These are phyloP conservation scores for Farysia itapuensis DNA, from an alignment of 1,284 basidiomycete genomes.

Conservation along the genomic window DNA sequence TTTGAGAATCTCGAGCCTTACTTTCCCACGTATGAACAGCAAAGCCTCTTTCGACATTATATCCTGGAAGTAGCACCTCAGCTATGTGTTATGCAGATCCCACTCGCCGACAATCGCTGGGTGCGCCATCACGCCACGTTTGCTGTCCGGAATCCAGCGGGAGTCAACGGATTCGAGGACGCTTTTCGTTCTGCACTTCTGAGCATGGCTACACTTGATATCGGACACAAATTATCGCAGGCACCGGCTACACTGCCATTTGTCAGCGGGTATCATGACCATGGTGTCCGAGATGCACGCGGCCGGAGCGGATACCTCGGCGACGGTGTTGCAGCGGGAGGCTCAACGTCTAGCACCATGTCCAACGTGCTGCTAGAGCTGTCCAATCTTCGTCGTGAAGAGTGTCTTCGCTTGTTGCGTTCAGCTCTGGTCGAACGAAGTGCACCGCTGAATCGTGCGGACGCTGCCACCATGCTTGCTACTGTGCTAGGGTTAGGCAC, in stretches of 20 bases:
- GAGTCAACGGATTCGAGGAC: slow-evolving; percentile 26
- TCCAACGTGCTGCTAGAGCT: slow-evolving; percentile 31
- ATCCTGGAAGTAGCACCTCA: slow-evolving; percentile 30
- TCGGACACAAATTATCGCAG: slow-evolving; percentile 27
- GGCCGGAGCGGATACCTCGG: background rate
- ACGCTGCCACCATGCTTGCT: slow-evolving; percentile 33
- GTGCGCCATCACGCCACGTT: slow-evolving; percentile 26
- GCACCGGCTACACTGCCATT: slow-evolving; percentile 19
- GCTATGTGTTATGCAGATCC: slow-evolving; percentile 20
- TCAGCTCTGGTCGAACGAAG: slow-evolving; percentile 23
- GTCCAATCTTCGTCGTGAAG: slow-evolving; percentile 24
- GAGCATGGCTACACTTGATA: slow-evolving; percentile 31
- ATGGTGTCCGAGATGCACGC: background rate
- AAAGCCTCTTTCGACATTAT: slow-evolving; percentile 30
- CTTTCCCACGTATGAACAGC: slow-evolving; percentile 30
- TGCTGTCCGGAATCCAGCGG: slow-evolving; percentile 18
- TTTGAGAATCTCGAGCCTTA: slow-evolving; percentile 32
- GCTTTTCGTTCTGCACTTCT: slow-evolving; percentile 26
- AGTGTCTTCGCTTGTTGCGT: slow-evolving; percentile 15
- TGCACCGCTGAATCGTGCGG: slow-evolving; percentile 13
- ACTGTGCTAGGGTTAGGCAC: slow-evolving; percentile 28
- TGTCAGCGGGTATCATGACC: background rate
- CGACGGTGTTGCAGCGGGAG: background rate
- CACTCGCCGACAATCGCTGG: slow-evolving; percentile 29
- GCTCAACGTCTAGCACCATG: slow-evolving; percentile 4